Percentiles rank a stretch among this genome's conserved stretches.
These are phyloP conservation scores for Paramyrothecium roridum DNA, from an alignment of 2,329 filamentous ascomycete genomes.

Conservation along the genomic window DNA sequence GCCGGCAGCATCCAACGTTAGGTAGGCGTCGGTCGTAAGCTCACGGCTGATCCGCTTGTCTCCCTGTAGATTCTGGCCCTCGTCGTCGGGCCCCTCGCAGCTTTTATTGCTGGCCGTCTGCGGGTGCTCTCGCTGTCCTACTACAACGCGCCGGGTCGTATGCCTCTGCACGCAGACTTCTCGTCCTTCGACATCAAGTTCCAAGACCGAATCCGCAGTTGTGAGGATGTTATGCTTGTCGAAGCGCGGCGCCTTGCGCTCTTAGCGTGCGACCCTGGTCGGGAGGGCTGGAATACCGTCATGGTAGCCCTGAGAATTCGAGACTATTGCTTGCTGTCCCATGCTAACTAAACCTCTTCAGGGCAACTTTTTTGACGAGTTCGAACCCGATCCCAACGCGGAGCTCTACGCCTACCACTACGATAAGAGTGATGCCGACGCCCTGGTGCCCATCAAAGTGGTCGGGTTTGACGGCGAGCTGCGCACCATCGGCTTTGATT, in stretches of 20 bases:
- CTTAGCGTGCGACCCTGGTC: slow-evolving; percentile 33
- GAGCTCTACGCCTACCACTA: slow-evolving; percentile 35
- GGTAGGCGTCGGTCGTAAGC: background rate
- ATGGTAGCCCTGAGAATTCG: slow-evolving; percentile 23
- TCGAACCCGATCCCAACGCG: background rate
- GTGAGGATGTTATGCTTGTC: slow-evolving; percentile 35
- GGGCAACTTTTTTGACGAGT: slow-evolving; percentile 20
- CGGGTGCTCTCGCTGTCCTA: slow-evolving; percentile 15
- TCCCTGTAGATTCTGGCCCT: background rate
- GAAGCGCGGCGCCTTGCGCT: slow-evolving; percentile 31
- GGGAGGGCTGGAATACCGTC: slow-evolving; percentile 38
- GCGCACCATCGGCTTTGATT: slow-evolving; percentile 37
- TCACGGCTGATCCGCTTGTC: background rate
- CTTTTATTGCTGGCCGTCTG: background rate
- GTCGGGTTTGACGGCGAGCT: slow-evolving; percentile 26
- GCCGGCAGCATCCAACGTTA: background rate
- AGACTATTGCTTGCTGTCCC: background rate
- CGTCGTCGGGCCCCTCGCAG: background rate
- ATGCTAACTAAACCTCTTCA: slow-evolving; percentile 3
- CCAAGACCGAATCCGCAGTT: slow-evolving; percentile 31
- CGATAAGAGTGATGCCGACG: slow-evolving; percentile 8
- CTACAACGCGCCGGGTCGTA: slow-evolving; percentile 24
- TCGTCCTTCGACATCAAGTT: slow-evolving; percentile 27
- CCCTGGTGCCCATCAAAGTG: slow-evolving; percentile 17
- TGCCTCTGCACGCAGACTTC: slow-evolving; percentile 23